These are phyloP conservation scores for Lachancea meyersii DNA, from an alignment of 805 yeast genomes.

Conservation along the genomic window DNA sequence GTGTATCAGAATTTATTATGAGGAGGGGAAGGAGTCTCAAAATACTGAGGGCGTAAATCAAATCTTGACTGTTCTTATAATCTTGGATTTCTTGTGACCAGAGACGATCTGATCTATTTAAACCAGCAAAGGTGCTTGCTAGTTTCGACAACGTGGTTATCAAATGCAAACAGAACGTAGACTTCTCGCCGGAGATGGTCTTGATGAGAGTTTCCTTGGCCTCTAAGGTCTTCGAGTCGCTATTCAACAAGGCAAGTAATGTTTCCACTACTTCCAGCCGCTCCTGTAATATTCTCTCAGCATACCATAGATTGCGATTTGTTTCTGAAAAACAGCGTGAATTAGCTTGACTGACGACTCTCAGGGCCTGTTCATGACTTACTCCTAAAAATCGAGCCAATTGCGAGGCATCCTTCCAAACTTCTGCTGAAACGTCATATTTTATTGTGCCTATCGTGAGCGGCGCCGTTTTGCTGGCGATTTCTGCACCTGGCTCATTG, in stretches of 20 bases:
- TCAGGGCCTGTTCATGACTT: constrained; percentile 42
- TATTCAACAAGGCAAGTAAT: constrained; percentile 29
- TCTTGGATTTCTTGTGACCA: constrained; percentile 12
- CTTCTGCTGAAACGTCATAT: constrained; percentile 34
- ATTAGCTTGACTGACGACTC: constrained; percentile 40
- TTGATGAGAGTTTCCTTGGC: constrained; percentile 21
- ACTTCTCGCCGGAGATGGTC: constrained; percentile 17
- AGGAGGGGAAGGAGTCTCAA: constrained; percentile 37
- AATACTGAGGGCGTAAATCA: constrained; percentile 34
- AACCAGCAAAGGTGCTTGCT: not conserved
- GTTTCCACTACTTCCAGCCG: constrained; percentile 44
- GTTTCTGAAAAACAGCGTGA: constrained; percentile 34
- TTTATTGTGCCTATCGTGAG: constrained; percentile 36
- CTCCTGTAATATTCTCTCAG: constrained; percentile 43
- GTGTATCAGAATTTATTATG: constrained; percentile 34
- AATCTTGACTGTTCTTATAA: constrained; percentile 23
- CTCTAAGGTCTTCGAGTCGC: constrained; percentile 18
- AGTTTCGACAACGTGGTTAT: constrained; percentile 14
- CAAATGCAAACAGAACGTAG: constrained; percentile 20
- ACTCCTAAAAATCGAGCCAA: constrained; percentile 37
- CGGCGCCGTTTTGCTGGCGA: constrained; percentile 3
- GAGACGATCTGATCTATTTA: constrained; percentile 10
- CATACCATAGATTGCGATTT: constrained; percentile 23
- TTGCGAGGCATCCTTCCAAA: constrained; percentile 36
- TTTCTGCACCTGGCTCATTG: constrained; percentile 5